phyloP scores from a whole-genome alignment of 257 asterid species.

The Gentiana macrophylla region DNA sequence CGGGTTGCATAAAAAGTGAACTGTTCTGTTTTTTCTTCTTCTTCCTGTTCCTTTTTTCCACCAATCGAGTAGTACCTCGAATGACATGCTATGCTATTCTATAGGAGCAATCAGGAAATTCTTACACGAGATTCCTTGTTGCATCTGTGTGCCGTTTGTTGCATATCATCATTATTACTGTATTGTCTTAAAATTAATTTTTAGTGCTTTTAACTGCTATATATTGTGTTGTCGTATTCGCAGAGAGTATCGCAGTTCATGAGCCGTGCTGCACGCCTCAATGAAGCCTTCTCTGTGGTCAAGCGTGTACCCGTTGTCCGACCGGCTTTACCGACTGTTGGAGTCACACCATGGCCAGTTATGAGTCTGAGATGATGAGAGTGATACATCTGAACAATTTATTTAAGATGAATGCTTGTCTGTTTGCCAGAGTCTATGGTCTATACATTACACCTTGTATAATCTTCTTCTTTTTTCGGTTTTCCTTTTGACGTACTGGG shows the following conservation, averaged over 20 bases:
- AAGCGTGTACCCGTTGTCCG: slow-evolving; percentile 74
- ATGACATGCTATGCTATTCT: too few relatives aligned
- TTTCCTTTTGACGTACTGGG: neutral
- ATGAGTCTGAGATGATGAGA: slow-evolving; percentile 36
- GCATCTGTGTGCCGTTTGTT: too few relatives aligned
- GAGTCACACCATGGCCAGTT: slow-evolving; percentile 50
- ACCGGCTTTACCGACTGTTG: slow-evolving; percentile 53
- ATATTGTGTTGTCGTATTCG: slow-evolving; percentile 10
- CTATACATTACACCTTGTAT: neutral
- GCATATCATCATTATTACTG: neutral
- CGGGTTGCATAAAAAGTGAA: too few relatives aligned
- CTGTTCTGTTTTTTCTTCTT: too few relatives aligned
- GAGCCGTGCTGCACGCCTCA: slow-evolving; percentile 81
- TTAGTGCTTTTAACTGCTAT: neutral
- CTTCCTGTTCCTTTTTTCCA: too few relatives aligned
- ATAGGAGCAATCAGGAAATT: too few relatives aligned
- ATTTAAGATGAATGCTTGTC: slow-evolving; percentile 5
- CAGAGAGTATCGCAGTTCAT: slow-evolving; percentile 88
- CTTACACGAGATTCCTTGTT: too few relatives aligned
- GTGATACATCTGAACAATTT: slow-evolving; percentile 3
- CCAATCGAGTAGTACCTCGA: too few relatives aligned
- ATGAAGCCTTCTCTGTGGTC: slow-evolving; percentile 82
- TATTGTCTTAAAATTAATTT: neutral
- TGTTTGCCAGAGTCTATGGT: too few relatives aligned
- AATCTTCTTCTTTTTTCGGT: neutral